Percentiles rank a stretch among this genome's conserved stretches.
Conservation (phyloP, 2,329 filamentous ascomycete genomes). For the Aureobasidium sp. region DNA sequence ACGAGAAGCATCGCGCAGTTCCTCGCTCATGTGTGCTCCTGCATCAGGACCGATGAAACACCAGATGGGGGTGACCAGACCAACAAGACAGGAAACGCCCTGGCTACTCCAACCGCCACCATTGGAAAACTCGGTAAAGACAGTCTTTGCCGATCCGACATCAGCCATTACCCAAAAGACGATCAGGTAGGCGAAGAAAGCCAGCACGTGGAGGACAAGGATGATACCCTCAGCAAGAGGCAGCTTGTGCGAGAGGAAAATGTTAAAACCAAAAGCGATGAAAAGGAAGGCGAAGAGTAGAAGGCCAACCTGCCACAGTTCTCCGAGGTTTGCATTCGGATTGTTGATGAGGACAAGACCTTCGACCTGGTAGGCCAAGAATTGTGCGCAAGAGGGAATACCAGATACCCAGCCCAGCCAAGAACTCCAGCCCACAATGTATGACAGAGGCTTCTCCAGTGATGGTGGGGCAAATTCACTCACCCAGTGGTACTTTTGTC, state of each 20-base stretch:
- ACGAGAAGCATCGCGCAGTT: slow-evolving; percentile 30
- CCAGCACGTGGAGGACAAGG: slow-evolving; percentile 33
- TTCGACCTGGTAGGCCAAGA: slow-evolving; percentile 18
- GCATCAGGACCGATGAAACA: slow-evolving; percentile 30
- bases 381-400: slow-evolving; percentile 14
- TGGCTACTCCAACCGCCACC: slow-evolving; percentile 33
- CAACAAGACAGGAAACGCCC: slow-evolving; percentile 34
- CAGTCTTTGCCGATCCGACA: slow-evolving; percentile 21
- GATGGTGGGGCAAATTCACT: slow-evolving; percentile 34
- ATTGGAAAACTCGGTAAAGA: slow-evolving; percentile 32
- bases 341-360: slow-evolving; percentile 29
- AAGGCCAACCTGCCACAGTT: slow-evolving; percentile 32
- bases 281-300: slow-evolving; percentile 30
- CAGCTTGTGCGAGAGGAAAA: slow-evolving; percentile 26
- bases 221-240: slow-evolving; percentile 28
- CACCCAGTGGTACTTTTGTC: slow-evolving; percentile 1
- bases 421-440: slow-evolving; percentile 37
- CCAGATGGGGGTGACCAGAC: slow-evolving; percentile 32
- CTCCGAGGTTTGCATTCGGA: slow-evolving; percentile 22
- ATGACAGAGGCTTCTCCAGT: slow-evolving; percentile 37
- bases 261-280: slow-evolving; percentile 27
- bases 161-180: slow-evolving; percentile 26
- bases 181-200: slow-evolving; percentile 27
- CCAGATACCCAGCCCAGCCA: slow-evolving; percentile 30
- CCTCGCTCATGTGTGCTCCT: slow-evolving; percentile 29